phyloP scores from a whole-genome alignment of 495 filamentous ascomycete genomes.

The Cryomyces antarcticus region DNA sequence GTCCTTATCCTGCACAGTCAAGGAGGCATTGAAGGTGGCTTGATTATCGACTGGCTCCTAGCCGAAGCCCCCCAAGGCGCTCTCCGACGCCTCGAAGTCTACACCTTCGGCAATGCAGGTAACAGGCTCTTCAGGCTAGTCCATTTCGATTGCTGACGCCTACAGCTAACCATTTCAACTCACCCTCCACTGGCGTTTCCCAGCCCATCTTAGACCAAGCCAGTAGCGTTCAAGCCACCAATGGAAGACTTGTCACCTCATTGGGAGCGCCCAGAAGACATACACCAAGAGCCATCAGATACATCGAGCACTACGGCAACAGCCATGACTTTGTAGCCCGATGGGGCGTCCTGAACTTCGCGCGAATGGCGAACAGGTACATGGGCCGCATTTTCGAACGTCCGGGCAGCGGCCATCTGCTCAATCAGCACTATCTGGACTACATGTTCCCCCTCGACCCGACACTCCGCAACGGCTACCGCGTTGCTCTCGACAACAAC shows the following conservation, averaged over 20 bases:
- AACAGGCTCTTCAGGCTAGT: too few relatives aligned
- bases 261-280: background rate
- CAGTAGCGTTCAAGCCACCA: too few relatives aligned
- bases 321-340: conserved; percentile 52
- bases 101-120: conserved; percentile 58
- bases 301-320: conserved; percentile 80
- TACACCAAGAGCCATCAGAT: conserved; percentile 30
- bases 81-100: conserved; percentile 54
- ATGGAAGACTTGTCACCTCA: too few relatives aligned
- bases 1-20: conserved; percentile 67
- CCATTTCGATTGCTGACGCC: too few relatives aligned
- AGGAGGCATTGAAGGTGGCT: conserved; percentile 54
- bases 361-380: conserved; percentile 35
- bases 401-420: conserved; percentile 43
- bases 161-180: conserved; percentile 67
- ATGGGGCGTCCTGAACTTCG: conserved; percentile 57
- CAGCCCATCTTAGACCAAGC: background rate
- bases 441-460: conserved; percentile 47
- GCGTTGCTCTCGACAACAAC: conserved; percentile 20
- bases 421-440: conserved; percentile 66
- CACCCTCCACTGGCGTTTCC: conserved; percentile 30
- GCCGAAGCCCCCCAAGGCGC: conserved; percentile 50
- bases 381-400: conserved; percentile 59
- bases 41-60: conserved; percentile 63
- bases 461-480: conserved; percentile 10